phyloP scores from a whole-genome alignment of 495 filamentous ascomycete genomes.

The Cairneyella variabilis region DNA sequence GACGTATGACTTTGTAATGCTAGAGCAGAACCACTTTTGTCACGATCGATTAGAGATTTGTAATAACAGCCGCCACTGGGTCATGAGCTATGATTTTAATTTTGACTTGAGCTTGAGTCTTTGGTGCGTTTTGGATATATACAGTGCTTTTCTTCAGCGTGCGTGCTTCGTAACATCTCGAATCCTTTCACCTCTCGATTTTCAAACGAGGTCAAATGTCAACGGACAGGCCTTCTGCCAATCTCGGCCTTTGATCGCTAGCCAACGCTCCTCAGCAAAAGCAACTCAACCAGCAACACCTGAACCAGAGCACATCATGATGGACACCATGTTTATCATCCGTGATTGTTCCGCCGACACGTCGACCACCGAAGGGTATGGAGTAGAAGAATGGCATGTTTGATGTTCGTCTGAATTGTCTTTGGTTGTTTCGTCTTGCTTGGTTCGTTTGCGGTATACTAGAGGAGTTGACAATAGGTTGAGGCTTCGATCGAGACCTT shows the following conservation, averaged over 20 bases:
- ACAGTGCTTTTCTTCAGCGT: no score
- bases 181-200: no score
- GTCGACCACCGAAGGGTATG: constrained; percentile 21
- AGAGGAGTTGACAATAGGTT: no score
- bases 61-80: constrained; percentile 3
- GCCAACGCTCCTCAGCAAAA: constrained; percentile 23
- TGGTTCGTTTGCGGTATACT: no score
- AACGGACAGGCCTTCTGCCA: no score
- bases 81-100: constrained; percentile 4
- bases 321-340: constrained; percentile 25
- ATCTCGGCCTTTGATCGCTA: no score
- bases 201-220: no score
- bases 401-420: not conserved
- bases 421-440: no score
- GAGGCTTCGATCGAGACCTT: no score
- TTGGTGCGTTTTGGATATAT: no score
- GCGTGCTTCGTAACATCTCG: no score
- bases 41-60: not conserved
- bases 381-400: constrained; percentile 20
- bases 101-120: no score
- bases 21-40: not conserved
- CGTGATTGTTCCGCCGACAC: constrained; percentile 15
- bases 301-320: constrained; percentile 17
- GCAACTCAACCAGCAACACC: constrained; percentile 26
- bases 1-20: not conserved